These are phyloP conservation scores for Mallotus repandus DNA, from an alignment of 441 rosid genomes.

Conservation along the genomic window DNA sequence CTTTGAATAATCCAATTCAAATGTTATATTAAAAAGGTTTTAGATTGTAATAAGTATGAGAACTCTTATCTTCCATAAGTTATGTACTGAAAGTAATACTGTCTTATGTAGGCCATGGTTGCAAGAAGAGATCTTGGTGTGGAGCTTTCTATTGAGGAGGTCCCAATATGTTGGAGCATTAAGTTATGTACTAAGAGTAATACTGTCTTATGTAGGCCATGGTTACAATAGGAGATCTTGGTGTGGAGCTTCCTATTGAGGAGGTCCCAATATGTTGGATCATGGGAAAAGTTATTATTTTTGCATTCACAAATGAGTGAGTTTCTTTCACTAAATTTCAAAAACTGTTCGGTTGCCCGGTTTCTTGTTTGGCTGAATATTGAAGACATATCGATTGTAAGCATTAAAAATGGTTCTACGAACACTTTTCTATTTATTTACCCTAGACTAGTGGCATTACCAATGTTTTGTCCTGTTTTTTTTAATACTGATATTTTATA, in stretches of 20 bases:
- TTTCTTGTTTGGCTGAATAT: slow-evolving; percentile 3
- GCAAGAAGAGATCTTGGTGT: slow-evolving; percentile 99
- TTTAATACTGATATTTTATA: background rate
- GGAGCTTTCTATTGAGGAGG: slow-evolving; percentile 98
- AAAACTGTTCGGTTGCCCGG: background rate
- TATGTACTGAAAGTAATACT: too few species aligned
- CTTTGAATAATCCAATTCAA: background rate
- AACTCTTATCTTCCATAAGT: too few species aligned
- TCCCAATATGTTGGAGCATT: slow-evolving; percentile 73
- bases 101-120: slow-evolving; percentile 81
- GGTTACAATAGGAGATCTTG: too few species aligned
- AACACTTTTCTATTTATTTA: background rate
- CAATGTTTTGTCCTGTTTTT: background rate
- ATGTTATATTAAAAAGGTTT: too few species aligned
- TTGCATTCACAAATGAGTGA: slow-evolving; percentile 96
- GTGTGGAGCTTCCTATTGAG: slow-evolving; percentile 55
- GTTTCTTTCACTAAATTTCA: slow-evolving; percentile 20
- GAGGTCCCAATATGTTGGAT: too few species aligned
- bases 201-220: too few species aligned
- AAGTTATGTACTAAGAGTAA: slow-evolving; percentile 16
- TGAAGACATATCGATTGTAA: slow-evolving; percentile 4
- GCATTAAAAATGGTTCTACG: background rate
- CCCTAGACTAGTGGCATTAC: background rate
- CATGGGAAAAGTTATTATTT: slow-evolving; percentile 96
- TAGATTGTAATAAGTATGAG: too few species aligned